Evolutionary conservation across 805 yeast species (phyloP), one percentile per base, ranked within the genome.

Genomic region (Torulaspora quercuum): DNA sequence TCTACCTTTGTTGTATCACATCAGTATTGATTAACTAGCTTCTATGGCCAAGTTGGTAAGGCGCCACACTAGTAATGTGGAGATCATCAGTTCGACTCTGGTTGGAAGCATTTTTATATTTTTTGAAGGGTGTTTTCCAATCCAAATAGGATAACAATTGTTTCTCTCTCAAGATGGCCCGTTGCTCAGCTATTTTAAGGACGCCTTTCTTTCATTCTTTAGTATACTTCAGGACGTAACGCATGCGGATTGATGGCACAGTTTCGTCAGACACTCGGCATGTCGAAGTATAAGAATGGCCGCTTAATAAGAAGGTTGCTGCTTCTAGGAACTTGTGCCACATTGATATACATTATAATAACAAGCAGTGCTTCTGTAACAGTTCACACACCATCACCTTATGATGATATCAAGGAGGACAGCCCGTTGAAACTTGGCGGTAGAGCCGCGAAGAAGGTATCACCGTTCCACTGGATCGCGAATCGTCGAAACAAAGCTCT

Each of bases 41-140:
- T 69, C 65, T 70, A 70, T 71, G 76, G 76, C 76, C 76, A 70
- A 72, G 75, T 68, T 76, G 85, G 85, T 79, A 78, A 80, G 82
- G 86, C 85, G 85, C 78, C 78, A 80, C 85, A 79, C 85, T 79
- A 78, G 85, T 80, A 79, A 80, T 80, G 85, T 79, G 77, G 78
- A 78, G 84, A 80, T 78, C 85, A 77, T 79, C 81, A 75, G 82
- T 76, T 76, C 82, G 71, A 76, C 66, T 76, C 81, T 75, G 81
- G 76, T 73, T 75, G 75, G 76, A 69, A 77, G 80, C 80, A 74
- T 25, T 15, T 27, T n/a, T n/a, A 22, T 22, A 15, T 34, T 34
- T 34, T 34, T 34, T 35, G 3, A 11, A 18, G 11, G 12, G 12
- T n/a, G n/a, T n/a, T n/a, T n/a, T n/a, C n/a, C n/a, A n/a, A n/a